A percentile compares a stretch with the other conserved stretches of the same genome.
Evolutionary conservation across 345 rosid species (phyloP).

Genomic region (Trapa incisa): DNA sequence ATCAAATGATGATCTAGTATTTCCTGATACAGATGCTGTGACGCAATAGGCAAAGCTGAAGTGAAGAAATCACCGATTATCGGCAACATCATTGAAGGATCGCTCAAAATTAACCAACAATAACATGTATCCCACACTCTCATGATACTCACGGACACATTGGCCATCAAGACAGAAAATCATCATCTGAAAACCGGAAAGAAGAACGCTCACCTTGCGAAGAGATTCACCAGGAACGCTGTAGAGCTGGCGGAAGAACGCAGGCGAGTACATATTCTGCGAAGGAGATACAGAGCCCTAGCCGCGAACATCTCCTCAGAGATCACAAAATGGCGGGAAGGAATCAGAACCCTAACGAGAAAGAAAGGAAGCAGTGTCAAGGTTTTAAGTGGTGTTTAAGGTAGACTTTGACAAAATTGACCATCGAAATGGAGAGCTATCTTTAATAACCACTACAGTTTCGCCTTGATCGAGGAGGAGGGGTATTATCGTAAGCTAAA

Average conservation of each 20-base stretch:
- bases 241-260: constrained; percentile 24
- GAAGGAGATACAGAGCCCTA: constrained; percentile 35
- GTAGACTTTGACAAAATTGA: background rate
- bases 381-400: background rate
- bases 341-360: background rate
- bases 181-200: background rate
- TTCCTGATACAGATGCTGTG: too few relatives aligned
- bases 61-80: background rate
- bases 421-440: too few relatives aligned
- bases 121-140: background rate
- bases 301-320: constrained; percentile 28
- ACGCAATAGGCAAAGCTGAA: background rate
- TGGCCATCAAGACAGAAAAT: background rate
- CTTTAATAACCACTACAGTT: too few relatives aligned
- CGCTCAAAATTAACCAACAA: background rate
- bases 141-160: background rate
- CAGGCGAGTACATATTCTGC: constrained; percentile 21
- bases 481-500: too few relatives aligned
- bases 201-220: background rate
- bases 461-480: too few relatives aligned
- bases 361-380: background rate
- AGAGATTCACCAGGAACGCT: constrained; percentile 24
- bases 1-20: background rate
- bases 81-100: background rate
- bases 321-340: background rate